A percentile compares a stretch with the other conserved stretches of the same genome.
Evolutionary conservation across 768 basidiomycete genomes (phyloP).

Genomic region (Pleurotus pulmonarius): DNA sequence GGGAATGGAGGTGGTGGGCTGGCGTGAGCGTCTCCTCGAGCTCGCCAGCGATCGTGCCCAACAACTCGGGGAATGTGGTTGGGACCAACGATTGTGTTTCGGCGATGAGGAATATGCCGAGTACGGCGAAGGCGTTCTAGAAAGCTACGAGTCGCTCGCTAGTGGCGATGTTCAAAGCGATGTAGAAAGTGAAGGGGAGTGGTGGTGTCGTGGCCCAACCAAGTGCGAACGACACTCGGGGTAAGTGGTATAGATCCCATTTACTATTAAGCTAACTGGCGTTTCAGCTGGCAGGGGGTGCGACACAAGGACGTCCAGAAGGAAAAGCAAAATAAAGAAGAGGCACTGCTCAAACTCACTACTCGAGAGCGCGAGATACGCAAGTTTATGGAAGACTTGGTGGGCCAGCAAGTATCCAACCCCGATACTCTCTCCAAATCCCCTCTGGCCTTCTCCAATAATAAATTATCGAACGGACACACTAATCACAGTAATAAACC

Average conservation of each 20-base stretch:
- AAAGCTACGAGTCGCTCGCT: constrained; percentile 56
- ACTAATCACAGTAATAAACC: constrained; percentile 22
- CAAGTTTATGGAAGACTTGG: constrained; percentile 70
- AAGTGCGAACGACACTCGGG: constrained; percentile 79
- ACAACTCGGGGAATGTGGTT: constrained; percentile 72
- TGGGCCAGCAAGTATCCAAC: constrained; percentile 43
- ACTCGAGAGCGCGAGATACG: constrained; percentile 76
- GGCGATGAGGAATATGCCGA: constrained; percentile 79
- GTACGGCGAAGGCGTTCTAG: constrained; percentile 61
- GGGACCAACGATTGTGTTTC: constrained; percentile 83
- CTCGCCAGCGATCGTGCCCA: constrained; percentile 67
- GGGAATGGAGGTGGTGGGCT: constrained; percentile 64
- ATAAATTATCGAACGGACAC: constrained; percentile 44
- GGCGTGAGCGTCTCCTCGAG: constrained; percentile 67
- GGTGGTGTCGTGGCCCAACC: constrained; percentile 79
- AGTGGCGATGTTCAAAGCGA: constrained; percentile 38
- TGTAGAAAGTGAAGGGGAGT: constrained; percentile 45
- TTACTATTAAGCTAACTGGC: constrained; percentile 3
- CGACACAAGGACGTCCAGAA: constrained; percentile 68
- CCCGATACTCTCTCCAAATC: constrained; percentile 27
- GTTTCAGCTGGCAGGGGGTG: constrained; percentile 71
- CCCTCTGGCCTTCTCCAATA: constrained; percentile 32
- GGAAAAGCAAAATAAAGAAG: constrained; percentile 75
- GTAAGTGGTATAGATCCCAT: constrained; percentile 31
- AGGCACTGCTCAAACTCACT: constrained; percentile 61